Conservation (phyloP, 2,329 filamentous ascomycete genomes). For the Stagonosporopsis rhizophila region DNA sequence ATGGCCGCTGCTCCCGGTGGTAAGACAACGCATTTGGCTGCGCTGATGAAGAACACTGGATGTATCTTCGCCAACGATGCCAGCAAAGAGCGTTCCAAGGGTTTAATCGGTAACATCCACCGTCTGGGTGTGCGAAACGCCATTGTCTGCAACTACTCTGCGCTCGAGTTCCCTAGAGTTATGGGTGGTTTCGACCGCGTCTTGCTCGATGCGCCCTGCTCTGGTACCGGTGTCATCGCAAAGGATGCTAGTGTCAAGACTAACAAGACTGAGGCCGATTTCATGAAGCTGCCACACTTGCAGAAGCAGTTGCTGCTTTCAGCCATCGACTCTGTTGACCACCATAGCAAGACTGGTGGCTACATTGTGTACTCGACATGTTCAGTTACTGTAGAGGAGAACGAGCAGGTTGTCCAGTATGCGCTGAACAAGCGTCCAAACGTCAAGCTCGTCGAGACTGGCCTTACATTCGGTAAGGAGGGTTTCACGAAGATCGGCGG, state of each 20-base stretch:
- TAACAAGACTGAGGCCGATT: slow-evolving; percentile 96
- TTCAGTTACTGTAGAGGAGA: slow-evolving; percentile 91
- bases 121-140: slow-evolving; percentile 92
- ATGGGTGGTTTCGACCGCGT: slow-evolving; percentile 97
- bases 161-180: slow-evolving; percentile 89
- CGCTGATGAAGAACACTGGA: slow-evolving; percentile 96
- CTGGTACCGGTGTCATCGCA: slow-evolving; percentile 94
- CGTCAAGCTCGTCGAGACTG: slow-evolving; percentile 90
- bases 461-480: slow-evolving; percentile 86
- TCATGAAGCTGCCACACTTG: slow-evolving; percentile 88
- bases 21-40: slow-evolving; percentile 96
- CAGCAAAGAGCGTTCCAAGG: slow-evolving; percentile 91
- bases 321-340: slow-evolving; percentile 94
- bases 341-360: slow-evolving; percentile 88
- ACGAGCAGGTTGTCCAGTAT: slow-evolving; percentile 93
- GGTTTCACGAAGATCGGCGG: slow-evolving; percentile 91
- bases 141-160: slow-evolving; percentile 94
- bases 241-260: slow-evolving; percentile 98
- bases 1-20: slow-evolving; percentile 95
- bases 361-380: slow-evolving; percentile 98
- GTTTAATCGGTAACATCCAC: slow-evolving; percentile 95
- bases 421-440: slow-evolving; percentile 91
- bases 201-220: slow-evolving; percentile 92
- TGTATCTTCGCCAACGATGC: slow-evolving; percentile 96
- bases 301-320: slow-evolving; percentile 94